Evolutionary conservation across 2,329 filamentous ascomycete species (phyloP).

Genomic region (Ascocoryne sarcoides): DNA sequence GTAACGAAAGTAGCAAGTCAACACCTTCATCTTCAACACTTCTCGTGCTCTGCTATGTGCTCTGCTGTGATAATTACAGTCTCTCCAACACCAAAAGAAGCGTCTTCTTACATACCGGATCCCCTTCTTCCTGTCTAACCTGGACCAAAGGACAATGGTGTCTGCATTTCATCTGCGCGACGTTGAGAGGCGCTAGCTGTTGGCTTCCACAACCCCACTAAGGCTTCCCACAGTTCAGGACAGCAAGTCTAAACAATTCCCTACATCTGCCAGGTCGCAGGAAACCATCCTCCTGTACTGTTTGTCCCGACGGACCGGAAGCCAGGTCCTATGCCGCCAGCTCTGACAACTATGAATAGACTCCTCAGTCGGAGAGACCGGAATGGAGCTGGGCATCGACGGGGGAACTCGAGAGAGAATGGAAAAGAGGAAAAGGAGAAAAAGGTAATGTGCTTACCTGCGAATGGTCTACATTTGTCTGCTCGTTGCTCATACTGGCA

Average conservation of each 20-base stretch:
- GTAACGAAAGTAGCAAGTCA: too few relatives aligned
- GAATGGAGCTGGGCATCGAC: constrained; percentile 39
- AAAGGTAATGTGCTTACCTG: constrained; percentile 37
- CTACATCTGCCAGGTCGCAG: too few relatives aligned
- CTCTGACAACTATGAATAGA: constrained; percentile 47
- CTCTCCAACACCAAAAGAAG: too few relatives aligned
- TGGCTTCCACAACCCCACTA: neutral
- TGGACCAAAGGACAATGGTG: too few relatives aligned
- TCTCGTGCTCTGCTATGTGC: too few relatives aligned
- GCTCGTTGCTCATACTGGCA: constrained; percentile 11
- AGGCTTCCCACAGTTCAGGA: neutral
- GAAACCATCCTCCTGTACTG: too few relatives aligned
- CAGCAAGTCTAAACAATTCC: neutral
- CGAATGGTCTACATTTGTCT: constrained; percentile 4
- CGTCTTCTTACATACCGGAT: too few relatives aligned
- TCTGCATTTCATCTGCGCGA: too few relatives aligned
- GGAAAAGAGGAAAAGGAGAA: constrained; percentile 30
- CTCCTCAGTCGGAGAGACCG: constrained; percentile 66
- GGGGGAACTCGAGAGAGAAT: constrained; percentile 47
- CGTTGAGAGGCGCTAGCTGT: neutral
- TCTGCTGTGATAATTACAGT: too few relatives aligned
- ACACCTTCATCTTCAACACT: too few relatives aligned
- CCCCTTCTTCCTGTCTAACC: too few relatives aligned
- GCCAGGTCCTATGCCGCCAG: neutral
- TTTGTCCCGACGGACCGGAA: too few relatives aligned